Conservation (phyloP, 2,329 filamentous ascomycete genomes). For the Colletotrichum destructivum region DNA sequence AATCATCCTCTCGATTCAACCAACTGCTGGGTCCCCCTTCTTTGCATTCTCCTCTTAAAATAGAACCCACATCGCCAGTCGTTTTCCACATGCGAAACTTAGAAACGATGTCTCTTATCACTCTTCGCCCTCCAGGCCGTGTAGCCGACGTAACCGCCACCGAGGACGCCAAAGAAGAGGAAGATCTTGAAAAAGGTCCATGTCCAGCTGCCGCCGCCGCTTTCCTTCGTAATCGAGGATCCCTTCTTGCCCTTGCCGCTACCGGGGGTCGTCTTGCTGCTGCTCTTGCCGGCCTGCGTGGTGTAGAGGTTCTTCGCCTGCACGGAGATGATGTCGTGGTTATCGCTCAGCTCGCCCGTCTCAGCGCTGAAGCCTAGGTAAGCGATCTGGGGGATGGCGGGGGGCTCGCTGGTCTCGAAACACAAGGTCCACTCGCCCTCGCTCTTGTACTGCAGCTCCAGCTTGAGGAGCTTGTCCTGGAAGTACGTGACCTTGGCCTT, state of each 20-base stretch:
- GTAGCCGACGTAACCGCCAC: conserved; percentile 86
- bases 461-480: conserved; percentile 90
- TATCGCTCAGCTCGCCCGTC: conserved; percentile 96
- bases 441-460: conserved; percentile 95
- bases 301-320: conserved; percentile 91
- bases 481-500: conserved; percentile 95
- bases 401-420: conserved; percentile 81
- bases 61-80: not conserved
- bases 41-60: conserved; percentile 3
- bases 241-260: conserved; percentile 45
- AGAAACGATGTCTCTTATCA: conserved; percentile 73
- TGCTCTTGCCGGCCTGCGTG: conserved; percentile 55
- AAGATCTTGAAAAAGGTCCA: conserved; percentile 86
- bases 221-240: conserved; percentile 58
- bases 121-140: conserved; percentile 83
- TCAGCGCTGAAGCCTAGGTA: conserved; percentile 88
- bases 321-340: conserved; percentile 95
- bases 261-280: conserved; percentile 50
- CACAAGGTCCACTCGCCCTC: conserved; percentile 91
- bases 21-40: conserved; percentile 11
- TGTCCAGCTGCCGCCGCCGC: conserved; percentile 68
- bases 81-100: conserved; percentile 38
- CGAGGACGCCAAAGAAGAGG: conserved; percentile 78
- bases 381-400: conserved; percentile 83
- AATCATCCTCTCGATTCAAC: conserved; percentile 19